Conservation (phyloP, 306 rosid species). For the Herpetospermum pedunculosum region DNA sequence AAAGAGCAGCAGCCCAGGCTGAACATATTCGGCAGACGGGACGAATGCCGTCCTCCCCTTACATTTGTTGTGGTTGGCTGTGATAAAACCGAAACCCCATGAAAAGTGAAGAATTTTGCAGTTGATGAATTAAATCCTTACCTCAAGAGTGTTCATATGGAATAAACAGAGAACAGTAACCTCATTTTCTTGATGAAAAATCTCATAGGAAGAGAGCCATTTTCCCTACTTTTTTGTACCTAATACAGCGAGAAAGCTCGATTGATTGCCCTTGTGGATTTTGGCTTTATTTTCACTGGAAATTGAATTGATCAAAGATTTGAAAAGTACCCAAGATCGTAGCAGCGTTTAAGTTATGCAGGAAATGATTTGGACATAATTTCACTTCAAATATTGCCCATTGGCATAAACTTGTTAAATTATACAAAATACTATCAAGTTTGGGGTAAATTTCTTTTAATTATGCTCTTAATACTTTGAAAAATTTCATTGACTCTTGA, state of each 20-base stretch:
- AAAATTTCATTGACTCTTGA: too few species aligned
- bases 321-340: neutral
- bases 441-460: too few species aligned
- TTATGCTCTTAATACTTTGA: too few species aligned
- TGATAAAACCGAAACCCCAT: slow-evolving; percentile 2
- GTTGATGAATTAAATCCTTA: neutral
- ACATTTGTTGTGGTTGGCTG: slow-evolving; percentile 73
- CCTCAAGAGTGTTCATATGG: neutral
- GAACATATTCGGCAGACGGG: slow-evolving; percentile 80
- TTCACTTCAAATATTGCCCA: neutral
- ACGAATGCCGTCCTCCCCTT: slow-evolving; percentile 41
- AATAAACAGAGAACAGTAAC: neutral
- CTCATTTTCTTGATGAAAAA: slow-evolving; percentile 1
- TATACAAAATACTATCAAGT: too few species aligned
- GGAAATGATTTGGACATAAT: neutral
- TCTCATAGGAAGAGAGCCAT: neutral
- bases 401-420: too few species aligned
- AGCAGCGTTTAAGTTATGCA: neutral
- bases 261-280: neutral
- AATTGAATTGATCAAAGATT: neutral
- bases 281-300: neutral
- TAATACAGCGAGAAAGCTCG: neutral
- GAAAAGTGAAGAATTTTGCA: neutral
- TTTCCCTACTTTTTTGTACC: neutral
- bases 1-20: slow-evolving; percentile 57